These are phyloP conservation scores for Glonium stellatum DNA, from an alignment of 495 filamentous ascomycete species.

Conservation along the genomic window DNA sequence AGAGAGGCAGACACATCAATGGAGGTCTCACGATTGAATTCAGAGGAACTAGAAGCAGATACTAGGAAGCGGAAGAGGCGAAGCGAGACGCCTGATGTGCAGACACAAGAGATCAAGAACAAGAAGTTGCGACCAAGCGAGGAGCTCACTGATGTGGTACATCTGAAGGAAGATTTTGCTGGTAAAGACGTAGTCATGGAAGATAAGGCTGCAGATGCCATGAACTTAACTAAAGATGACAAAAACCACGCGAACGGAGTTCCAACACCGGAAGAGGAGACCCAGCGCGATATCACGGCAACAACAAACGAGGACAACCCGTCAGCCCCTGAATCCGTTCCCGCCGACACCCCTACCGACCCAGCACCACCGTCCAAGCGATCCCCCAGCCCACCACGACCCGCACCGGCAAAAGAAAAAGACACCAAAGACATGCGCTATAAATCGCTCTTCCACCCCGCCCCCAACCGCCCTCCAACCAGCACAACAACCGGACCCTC, in stretches of 20 bases:
- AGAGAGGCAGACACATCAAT: slow-evolving; percentile 3
- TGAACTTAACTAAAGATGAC: not conserved
- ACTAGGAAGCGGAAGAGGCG: slow-evolving; percentile 36
- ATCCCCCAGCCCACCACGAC: not conserved
- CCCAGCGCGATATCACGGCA: not conserved
- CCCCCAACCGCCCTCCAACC: too few species aligned
- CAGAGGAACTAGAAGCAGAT: slow-evolving; percentile 31
- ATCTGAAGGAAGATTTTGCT: slow-evolving; percentile 23
- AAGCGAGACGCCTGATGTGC: slow-evolving; percentile 28
- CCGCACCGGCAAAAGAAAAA: slow-evolving; percentile 11
- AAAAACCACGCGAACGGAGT: not conserved
- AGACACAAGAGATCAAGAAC: slow-evolving; percentile 21
- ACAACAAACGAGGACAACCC: not conserved
- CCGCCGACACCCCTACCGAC: not conserved
- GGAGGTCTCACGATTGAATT: slow-evolving; percentile 17
- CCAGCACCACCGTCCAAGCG: not conserved
- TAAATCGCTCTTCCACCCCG: slow-evolving; percentile 17
- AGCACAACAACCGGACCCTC: not conserved
- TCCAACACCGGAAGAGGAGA: not conserved
- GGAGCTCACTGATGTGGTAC: slow-evolving; percentile 10
- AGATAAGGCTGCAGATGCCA: slow-evolving; percentile 6
- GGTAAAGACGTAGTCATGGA: slow-evolving; percentile 20
- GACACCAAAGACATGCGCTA: slow-evolving; percentile 16
- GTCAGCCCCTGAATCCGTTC: not conserved
- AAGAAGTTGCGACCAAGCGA: slow-evolving; percentile 31